Percentiles rank a stretch among this genome's conserved stretches.
Conservation (phyloP, 257 asterid genomes). For the Solanum ossicruentum region DNA sequence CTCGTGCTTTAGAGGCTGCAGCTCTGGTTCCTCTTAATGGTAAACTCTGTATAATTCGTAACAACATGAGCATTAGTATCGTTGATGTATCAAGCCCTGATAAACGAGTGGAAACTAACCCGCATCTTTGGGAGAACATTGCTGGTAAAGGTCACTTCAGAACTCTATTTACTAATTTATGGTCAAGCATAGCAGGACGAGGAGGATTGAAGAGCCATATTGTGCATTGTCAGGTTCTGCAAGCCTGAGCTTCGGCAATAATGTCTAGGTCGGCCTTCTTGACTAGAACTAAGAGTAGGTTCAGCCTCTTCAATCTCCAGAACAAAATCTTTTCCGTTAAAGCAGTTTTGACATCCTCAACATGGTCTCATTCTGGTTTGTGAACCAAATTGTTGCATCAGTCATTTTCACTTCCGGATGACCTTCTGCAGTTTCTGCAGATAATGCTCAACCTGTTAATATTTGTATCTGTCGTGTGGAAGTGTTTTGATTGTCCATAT, state of each 20-base stretch:
- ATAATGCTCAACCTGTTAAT: not conserved
- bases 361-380: not conserved
- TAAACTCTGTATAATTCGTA: slow-evolving; percentile 34
- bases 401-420: not conserved
- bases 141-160: slow-evolving; percentile 33
- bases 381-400: slow-evolving; percentile 2
- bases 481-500: not conserved
- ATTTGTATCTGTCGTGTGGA: not conserved
- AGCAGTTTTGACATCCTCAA: slow-evolving; percentile 3
- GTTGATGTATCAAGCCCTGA: slow-evolving; percentile 30
- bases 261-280: not conserved
- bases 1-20: slow-evolving; percentile 32
- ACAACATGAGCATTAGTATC: slow-evolving; percentile 40
- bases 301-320: not conserved
- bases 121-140: slow-evolving; percentile 36
- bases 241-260: slow-evolving; percentile 17
- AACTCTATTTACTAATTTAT: slow-evolving; percentile 27
- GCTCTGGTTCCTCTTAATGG: slow-evolving; percentile 33
- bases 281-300: not conserved
- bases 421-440: slow-evolving; percentile 4
- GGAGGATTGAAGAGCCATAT: slow-evolving; percentile 35
- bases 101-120: slow-evolving; percentile 30
- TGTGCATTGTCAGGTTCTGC: slow-evolving; percentile 42
- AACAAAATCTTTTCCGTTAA: not conserved
- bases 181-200: slow-evolving; percentile 42